Evolutionary conservation across 805 yeast genomes (phyloP), one percentile per base, ranked within the genome.

Genomic region (Lipomyces spencermartinsiae): DNA sequence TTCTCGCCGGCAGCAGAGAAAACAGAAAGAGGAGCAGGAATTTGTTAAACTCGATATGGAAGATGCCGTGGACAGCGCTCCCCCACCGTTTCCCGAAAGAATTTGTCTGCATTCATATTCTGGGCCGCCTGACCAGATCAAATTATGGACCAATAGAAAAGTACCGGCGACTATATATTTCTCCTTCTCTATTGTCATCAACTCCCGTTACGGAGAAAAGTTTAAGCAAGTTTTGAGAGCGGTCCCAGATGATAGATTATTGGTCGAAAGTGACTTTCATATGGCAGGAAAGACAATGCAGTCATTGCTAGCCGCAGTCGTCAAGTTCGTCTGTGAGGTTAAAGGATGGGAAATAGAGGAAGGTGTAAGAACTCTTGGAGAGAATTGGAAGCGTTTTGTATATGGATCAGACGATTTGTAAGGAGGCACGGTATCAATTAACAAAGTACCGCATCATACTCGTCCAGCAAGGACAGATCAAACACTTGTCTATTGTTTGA

Each of bases 101-200:
- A 78, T 93, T 1, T 86, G 91, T 51, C 81, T 95, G 31, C 98
- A 94, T 76, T 92, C 97, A 0, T 95, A 87, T 77, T 86, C 92
- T 7, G 98, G 98, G 0, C 89, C 97, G 1, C 70, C 82, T 0
- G 97, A 92, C 56, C 92, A 88, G 67, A 85, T 89, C 16, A 75
- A 80, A 63, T 63, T 80, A 56, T 85, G 89, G 83, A 79, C 78
- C 68, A 58, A 75, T 57, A 79, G 75, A 71, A 71, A 78, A 66
- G 71, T 70, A 68, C 53, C 79, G 76, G 55, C 70, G 7, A 71
- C 74, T 8, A 77, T 87, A 2, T 84, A 71, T 69, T 85, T 88
- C 63, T 87, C 91, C 16, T 79, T 86, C n/a, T 85, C 90, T 9
- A 74, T 81, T 55, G 80, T 83, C 70, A 83, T 88, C 59, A 85